Evolutionary conservation across 139 green algal species (phyloP).

Genomic region (Yamagishiella unicocca): DNA sequence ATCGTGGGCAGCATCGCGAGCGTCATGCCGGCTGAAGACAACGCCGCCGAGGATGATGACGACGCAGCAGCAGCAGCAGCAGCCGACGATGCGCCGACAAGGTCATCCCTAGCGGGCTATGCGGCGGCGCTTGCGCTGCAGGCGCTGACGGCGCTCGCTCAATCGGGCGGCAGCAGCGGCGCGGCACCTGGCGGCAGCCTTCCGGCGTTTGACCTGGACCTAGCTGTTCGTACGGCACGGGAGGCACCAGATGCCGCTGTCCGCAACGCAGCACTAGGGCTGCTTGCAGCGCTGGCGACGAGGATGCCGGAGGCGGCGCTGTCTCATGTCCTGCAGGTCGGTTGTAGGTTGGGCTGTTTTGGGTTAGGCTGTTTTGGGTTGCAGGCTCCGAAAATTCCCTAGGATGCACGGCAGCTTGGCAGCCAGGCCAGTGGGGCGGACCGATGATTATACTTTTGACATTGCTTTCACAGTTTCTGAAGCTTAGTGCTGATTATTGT

Average conservation of each 20-base stretch:
- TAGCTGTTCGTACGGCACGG: slow-evolving; percentile 71
- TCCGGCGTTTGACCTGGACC: slow-evolving; percentile 59
- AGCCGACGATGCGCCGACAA: too few relatives aligned
- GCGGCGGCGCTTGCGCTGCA: slow-evolving; percentile 70
- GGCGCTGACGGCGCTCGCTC: slow-evolving; percentile 40
- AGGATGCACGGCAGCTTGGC: too few relatives aligned
- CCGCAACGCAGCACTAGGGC: slow-evolving; percentile 76
- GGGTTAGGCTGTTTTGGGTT: too few relatives aligned
- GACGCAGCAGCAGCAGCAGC: too few relatives aligned
- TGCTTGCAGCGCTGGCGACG: slow-evolving; percentile 69
- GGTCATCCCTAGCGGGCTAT: slow-evolving; percentile 65
- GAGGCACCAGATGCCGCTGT: slow-evolving; percentile 71
- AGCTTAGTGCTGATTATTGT: slow-evolving; percentile 49
- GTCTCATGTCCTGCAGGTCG: slow-evolving; percentile 74
- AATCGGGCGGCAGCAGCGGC: not conserved
- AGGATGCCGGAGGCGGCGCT: slow-evolving; percentile 65
- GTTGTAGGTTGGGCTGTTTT: not conserved
- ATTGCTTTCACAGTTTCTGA: slow-evolving; percentile 78
- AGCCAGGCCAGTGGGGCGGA: slow-evolving; percentile 22
- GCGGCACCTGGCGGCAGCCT: not conserved
- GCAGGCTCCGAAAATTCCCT: too few relatives aligned
- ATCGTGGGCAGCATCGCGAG: slow-evolving; percentile 50
- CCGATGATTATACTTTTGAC: slow-evolving; percentile 61
- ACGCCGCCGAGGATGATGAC: not conserved
- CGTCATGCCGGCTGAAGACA: not conserved